Percentiles rank a stretch among this genome's conserved stretches.
Evolutionary conservation across 2,329 filamentous ascomycete genomes (phyloP).

Genomic region (Diaporthe aspalathi): DNA sequence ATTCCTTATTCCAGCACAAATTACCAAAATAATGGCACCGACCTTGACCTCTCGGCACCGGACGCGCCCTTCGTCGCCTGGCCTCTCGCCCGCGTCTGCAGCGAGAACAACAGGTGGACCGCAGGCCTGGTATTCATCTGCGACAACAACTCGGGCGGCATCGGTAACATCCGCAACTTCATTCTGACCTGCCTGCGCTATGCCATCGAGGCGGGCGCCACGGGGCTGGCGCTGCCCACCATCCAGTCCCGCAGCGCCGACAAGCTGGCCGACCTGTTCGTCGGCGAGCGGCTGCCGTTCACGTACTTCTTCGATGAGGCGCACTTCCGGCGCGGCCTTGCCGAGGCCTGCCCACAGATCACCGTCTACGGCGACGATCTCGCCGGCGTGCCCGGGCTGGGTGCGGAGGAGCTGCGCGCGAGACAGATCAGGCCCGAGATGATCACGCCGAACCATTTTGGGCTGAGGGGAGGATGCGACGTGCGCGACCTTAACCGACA

Average conservation of each 20-base stretch:
- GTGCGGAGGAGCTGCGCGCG: conserved; percentile 6
- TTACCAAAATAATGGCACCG: conserved; percentile 31
- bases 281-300: conserved; percentile 51
- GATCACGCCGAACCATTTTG: conserved; percentile 56
- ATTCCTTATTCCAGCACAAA: background rate
- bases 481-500: conserved; percentile 55
- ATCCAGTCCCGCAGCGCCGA: conserved; percentile 57
- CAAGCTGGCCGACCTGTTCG: conserved; percentile 56
- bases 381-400: conserved; percentile 52
- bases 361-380: conserved; percentile 52
- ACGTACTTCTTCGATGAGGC: conserved; percentile 60
- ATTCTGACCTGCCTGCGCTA: conserved; percentile 63
- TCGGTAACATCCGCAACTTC: conserved; percentile 63
- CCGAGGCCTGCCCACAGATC: conserved; percentile 55
- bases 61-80: conserved; percentile 58
- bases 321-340: conserved; percentile 55
- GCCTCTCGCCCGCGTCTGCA: conserved; percentile 58
- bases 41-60: conserved; percentile 52
- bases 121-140: conserved; percentile 59
- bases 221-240: conserved; percentile 57
- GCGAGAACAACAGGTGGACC: conserved; percentile 54
- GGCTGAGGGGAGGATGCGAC: conserved; percentile 53
- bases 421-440: conserved; percentile 50
- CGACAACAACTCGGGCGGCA: conserved; percentile 63
- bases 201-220: conserved; percentile 59